phyloP scores from a whole-genome alignment of 805 yeast genomes.

The Saturnispora halmiae region DNA sequence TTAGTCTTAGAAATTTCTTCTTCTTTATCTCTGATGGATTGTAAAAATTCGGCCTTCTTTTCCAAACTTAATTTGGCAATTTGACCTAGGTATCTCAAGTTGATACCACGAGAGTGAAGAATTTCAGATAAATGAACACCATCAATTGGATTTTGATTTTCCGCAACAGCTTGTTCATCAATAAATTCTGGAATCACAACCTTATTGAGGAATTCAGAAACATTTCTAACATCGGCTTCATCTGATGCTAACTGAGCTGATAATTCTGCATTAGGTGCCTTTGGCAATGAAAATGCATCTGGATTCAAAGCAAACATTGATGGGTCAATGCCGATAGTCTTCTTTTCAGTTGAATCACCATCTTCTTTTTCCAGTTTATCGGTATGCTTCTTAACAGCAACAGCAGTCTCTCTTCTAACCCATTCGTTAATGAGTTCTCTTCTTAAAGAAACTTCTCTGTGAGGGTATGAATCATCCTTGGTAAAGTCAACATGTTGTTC shows the following conservation, averaged over 20 bases:
- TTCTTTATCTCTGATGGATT: slow-evolving; percentile 18
- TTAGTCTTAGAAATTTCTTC: slow-evolving; percentile 28
- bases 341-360: slow-evolving; percentile 29
- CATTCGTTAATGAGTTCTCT: slow-evolving; percentile 86
- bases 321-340: slow-evolving; percentile 44
- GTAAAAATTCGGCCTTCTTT: slow-evolving; percentile 19
- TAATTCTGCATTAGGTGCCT: slow-evolving; percentile 31
- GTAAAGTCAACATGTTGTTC: slow-evolving; percentile 43
- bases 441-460: slow-evolving; percentile 67
- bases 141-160: slow-evolving; percentile 59
- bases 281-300: slow-evolving; percentile 53
- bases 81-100: slow-evolving; percentile 76
- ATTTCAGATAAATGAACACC: slow-evolving; percentile 62
- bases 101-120: slow-evolving; percentile 78
- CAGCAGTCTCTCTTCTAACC: slow-evolving; percentile 66
- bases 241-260: slow-evolving; percentile 38
- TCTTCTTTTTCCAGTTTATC: slow-evolving; percentile 31
- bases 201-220: slow-evolving; percentile 53
- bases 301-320: slow-evolving; percentile 61
- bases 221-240: slow-evolving; percentile 55
- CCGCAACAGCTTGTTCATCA: slow-evolving; percentile 42
- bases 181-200: slow-evolving; percentile 57
- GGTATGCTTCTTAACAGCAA: slow-evolving; percentile 40
- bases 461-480: slow-evolving; percentile 61
- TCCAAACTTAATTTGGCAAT: slow-evolving; percentile 32